phyloP scores from a whole-genome alignment of 1,284 basidiomycete species.

The Boletus semigastroideus region DNA sequence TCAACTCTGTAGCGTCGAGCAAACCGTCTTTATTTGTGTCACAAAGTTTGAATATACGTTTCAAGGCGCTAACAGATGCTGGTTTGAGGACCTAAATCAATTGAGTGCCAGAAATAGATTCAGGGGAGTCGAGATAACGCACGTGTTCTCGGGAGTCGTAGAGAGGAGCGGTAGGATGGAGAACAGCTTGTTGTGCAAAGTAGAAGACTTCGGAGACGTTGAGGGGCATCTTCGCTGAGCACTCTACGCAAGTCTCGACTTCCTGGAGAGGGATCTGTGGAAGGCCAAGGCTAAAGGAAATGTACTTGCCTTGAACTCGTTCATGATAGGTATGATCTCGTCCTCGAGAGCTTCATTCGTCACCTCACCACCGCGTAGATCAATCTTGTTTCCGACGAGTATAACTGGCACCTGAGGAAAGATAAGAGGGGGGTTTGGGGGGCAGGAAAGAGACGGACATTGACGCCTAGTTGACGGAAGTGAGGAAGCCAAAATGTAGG shows the following conservation, averaged over 20 bases:
- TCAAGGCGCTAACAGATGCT: slow-evolving; percentile 85
- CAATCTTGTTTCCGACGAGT: slow-evolving; percentile 98
- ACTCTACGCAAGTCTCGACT: slow-evolving; percentile 98
- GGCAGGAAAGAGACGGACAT: slow-evolving; percentile 50
- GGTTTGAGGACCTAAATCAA: slow-evolving; percentile 81
- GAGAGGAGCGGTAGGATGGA: slow-evolving; percentile 95
- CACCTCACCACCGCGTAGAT: slow-evolving; percentile 88
- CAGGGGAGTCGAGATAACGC: slow-evolving; percentile 11
- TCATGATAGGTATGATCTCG: slow-evolving; percentile 94
- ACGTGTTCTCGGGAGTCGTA: slow-evolving; percentile 97
- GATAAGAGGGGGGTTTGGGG: slow-evolving; percentile 7
- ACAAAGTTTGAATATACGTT: slow-evolving; percentile 94
- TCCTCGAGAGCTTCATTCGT: slow-evolving; percentile 94
- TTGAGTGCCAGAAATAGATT: slow-evolving; percentile 6
- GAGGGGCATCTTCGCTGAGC: slow-evolving; percentile 84
- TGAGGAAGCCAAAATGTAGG: slow-evolving; percentile 99
- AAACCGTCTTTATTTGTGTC: slow-evolving; percentile 94
- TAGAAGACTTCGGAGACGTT: slow-evolving; percentile 99
- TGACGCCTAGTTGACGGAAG: slow-evolving; percentile 93
- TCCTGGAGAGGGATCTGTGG: slow-evolving; percentile 52
- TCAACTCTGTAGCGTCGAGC: slow-evolving; percentile 87
- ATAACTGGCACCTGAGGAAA: slow-evolving; percentile 85
- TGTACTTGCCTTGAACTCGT: slow-evolving; percentile 84
- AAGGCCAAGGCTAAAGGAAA: slow-evolving; percentile 5
- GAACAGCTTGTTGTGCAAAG: slow-evolving; percentile 97